These are phyloP conservation scores for Suillus brevipes DNA, from an alignment of 768 basidiomycete genomes.

Conservation along the genomic window DNA sequence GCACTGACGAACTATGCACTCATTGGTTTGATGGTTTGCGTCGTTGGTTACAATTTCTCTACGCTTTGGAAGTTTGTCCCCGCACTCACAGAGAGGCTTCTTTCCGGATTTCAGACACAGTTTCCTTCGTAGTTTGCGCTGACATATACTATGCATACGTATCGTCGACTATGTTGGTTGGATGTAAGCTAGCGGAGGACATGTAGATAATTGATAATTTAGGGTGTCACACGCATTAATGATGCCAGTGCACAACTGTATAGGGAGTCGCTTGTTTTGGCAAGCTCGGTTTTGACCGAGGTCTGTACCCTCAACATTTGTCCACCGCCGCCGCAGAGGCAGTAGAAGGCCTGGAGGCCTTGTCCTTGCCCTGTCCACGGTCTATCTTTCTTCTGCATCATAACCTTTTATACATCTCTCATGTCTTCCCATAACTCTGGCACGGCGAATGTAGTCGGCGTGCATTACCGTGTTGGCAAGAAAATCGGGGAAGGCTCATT, in stretches of 20 bases:
- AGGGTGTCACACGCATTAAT: neutral
- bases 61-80: neutral
- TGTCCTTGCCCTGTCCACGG: slow-evolving; percentile 8
- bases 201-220: neutral
- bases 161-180: neutral
- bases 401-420: slow-evolving; percentile 28
- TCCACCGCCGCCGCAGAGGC: slow-evolving; percentile 33
- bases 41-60: neutral
- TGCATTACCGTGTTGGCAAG: slow-evolving; percentile 97
- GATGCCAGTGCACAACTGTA: neutral
- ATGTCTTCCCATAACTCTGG: slow-evolving; percentile 61
- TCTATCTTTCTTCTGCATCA: slow-evolving; percentile 14
- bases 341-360: slow-evolving; percentile 25
- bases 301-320: slow-evolving; percentile 20
- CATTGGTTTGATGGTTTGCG: slow-evolving; percentile 16
- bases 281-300: slow-evolving; percentile 32
- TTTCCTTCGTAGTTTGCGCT: neutral
- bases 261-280: slow-evolving; percentile 12
- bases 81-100: neutral
- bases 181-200: neutral
- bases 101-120: neutral
- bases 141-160: neutral
- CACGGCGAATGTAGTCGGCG: slow-evolving; percentile 81
- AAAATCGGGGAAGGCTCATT: slow-evolving; percentile 99
- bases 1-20: slow-evolving; percentile 26